Evolutionary conservation across 148 eudicot species (phyloP), one percentile per base, ranked within the genome.

Genomic region (Amaranthus cruentus): DNA sequence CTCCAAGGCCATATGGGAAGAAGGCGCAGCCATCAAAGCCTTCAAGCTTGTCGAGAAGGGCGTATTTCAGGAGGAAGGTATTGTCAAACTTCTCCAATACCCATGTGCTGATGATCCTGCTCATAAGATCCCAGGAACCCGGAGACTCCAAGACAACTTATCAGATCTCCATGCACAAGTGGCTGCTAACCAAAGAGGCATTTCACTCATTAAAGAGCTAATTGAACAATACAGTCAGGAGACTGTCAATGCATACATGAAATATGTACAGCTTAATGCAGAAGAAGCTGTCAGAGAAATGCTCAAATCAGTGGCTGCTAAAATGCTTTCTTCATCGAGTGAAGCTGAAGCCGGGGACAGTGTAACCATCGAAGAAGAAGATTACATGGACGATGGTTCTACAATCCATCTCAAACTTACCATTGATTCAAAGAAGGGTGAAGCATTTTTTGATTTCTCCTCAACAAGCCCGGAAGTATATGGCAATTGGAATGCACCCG

Each of bases 121-220:
- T 77, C 85, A 77, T 78, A 83, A 76, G 15, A 89, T 92, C 62
- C 97, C 99, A 0, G 99, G 99, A 50, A 87, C 92, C 48, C 89
- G 99, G 57, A 86, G 94, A 85, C 87, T 95, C 75, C 94, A 95
- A 79, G 99, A 95, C 75, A 95, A 95, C 69, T 54, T 95, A 69
- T 95, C 99, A 5, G 99, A 95, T 77, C 96, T 95, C 67, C 97
- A 81, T 70, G 99, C 99, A 54, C 97, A 92, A 84, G 87, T 95
- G 64, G 99, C 99, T 72, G 99, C 99, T 51, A 94, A 95, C 62
- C 99, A 92, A 81, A 88, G 99, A 90, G 99, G 99, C 76, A 95
- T 95, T 55, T 83, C 96, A 6, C 97, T 95, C 59, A 95, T 95
- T 78, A 90, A 88, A 67, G 99, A 95, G 85, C 97, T 95, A 64